Conservation (phyloP, 164 flowering plant genomes). For the Berberis thunbergii region DNA sequence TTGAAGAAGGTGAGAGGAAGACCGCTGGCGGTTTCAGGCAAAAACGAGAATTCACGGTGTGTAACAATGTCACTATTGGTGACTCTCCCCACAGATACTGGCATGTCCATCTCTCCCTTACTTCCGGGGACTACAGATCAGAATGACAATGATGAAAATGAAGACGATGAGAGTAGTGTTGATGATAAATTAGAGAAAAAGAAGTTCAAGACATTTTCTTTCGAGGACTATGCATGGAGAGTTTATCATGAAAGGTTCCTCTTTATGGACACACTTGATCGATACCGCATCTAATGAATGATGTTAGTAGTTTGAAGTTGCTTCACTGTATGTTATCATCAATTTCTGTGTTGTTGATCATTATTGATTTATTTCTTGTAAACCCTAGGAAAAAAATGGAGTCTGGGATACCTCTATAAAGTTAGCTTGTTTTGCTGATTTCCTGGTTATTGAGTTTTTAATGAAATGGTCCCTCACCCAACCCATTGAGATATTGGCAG, state of each 20-base stretch:
- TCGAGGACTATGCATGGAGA: constrained; percentile 84
- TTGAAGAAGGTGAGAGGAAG: constrained; percentile 76
- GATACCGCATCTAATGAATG: constrained; percentile 32
- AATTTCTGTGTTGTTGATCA: too few species aligned
- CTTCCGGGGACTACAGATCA: constrained; percentile 10
- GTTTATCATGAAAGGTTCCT: constrained; percentile 50
- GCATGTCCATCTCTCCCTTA: constrained; percentile 35
- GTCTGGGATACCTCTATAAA: too few species aligned
- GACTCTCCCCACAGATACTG: constrained; percentile 48
- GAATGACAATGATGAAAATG: constrained; percentile 3
- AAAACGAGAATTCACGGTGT: constrained; percentile 14
- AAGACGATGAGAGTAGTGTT: not conserved
- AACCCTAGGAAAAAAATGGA: too few species aligned
- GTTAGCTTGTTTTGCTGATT: too few species aligned
- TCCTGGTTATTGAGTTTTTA: too few species aligned
- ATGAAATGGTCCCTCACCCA: too few species aligned
- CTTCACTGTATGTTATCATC: too few species aligned
- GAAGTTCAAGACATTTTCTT: constrained; percentile 40
- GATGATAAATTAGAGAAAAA: constrained; percentile 9
- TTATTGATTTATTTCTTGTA: too few species aligned
- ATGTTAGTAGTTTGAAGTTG: not conserved
- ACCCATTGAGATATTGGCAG: too few species aligned
- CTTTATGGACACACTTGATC: constrained; percentile 53
- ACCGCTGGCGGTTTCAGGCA: constrained; percentile 24
- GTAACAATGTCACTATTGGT: constrained; percentile 53